These are phyloP conservation scores for Prunus padus DNA, from an alignment of 306 rosid species.

Conservation along the genomic window DNA sequence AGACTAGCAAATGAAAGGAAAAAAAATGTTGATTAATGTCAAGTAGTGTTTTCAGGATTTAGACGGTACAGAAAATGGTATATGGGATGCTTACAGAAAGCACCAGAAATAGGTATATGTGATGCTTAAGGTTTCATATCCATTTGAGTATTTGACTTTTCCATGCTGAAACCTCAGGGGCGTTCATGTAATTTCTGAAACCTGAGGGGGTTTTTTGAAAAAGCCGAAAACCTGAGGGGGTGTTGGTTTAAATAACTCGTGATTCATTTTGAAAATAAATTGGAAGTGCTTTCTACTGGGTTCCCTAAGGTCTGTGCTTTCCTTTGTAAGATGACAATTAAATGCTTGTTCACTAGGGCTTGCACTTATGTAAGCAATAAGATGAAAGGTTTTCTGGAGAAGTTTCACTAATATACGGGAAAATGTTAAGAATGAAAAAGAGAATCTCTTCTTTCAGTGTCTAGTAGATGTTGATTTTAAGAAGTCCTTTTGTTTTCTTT, in stretches of 20 bases:
- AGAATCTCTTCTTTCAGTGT: not conserved
- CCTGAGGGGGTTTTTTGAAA: no score
- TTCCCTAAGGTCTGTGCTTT: not conserved
- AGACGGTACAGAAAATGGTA: not conserved
- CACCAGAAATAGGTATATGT: not conserved
- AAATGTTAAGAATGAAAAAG: not conserved
- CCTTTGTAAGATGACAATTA: not conserved
- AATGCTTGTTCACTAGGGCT: conserved; percentile 1
- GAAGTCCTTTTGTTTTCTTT: not conserved
- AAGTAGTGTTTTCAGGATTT: not conserved
- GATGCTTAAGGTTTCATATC: conserved; percentile 6
- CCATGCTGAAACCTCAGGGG: not conserved
- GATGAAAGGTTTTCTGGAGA: not conserved
- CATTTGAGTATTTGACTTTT: not conserved
- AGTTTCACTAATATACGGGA: not conserved
- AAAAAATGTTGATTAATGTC: not conserved
- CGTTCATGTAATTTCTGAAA: no score
- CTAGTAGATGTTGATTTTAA: not conserved
- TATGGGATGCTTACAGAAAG: not conserved
- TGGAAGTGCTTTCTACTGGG: not conserved
- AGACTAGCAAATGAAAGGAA: not conserved
- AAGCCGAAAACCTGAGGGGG: no score
- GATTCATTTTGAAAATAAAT: not conserved
- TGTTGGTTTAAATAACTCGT: no score
- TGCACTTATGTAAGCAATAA: not conserved